Base-by-base conservation (phyloP, 2,329 filamentous ascomycete genomes). In the Spiromastix sp. region DNA sequence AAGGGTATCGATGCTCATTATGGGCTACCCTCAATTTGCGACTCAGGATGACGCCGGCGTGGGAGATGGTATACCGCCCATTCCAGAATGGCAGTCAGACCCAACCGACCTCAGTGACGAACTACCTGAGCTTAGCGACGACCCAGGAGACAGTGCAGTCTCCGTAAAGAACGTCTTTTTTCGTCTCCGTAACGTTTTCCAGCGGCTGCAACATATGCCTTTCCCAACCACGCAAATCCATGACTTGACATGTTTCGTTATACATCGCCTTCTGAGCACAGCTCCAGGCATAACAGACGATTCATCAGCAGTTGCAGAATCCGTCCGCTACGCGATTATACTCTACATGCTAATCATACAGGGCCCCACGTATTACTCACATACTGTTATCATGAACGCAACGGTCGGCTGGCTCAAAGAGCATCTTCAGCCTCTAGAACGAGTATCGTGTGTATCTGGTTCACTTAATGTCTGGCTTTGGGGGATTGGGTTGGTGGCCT, bases 1-100 rank as follows among this genome's bases (percentile, higher is more conserved):
- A 20, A 75, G 72, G 72, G 69, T 75, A n/a, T 71, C 71, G 0
- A 60, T 76, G 61, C 55, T 77, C 3, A 61, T 76, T 4, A 70
- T 57, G 39, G 67, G 68, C 5, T 34, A 45, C 16, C 72, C 72
- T 12, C 71, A 75, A 39, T 77, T 75, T 38, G 39, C 57, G 3
- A 65, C 61, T 0, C 70, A 74, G 36, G 62, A 72, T 42, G 67
- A 74, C 19, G 30, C 46, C 5, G 67, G 68, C 1, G 44, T 51
- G 22, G 70, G 70, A 8, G 52, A 64, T 39, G 72, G 71, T 2
- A 66, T 75, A 21, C 50, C 59, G 4, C 60, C 69, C 0, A 69
- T 64, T 13, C 47, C 59, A 0, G 59, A 72, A 45, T 76, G 71
- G 71, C 56, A 65, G 30, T 21, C 61, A 2, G 56, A 51, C 4